Base-by-base conservation (phyloP, 2,329 filamentous ascomycete genomes). In the Colletotrichum graminicola region DNA sequence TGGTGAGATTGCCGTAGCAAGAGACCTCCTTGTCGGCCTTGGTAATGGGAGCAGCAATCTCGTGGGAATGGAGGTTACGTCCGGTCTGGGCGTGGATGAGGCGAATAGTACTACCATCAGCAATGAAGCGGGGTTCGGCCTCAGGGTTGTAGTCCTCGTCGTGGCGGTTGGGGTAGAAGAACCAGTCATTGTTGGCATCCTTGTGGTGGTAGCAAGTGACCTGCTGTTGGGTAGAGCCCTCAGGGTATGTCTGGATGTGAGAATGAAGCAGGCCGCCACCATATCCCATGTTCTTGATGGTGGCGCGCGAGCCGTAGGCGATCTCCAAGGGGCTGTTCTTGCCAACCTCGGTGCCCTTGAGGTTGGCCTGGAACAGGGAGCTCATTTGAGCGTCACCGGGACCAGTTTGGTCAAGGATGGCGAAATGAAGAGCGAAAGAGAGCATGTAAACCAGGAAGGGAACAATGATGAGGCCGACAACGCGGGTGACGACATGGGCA, bases 321-420 rank as follows among this genome's bases (percentile, higher is more conserved):
- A 99, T 87, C 79, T 99, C 96, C 21, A 99, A 88, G 29, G 97
- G 96, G 78, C 95, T 98, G 81, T 97, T 93, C 81, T 94, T 94
- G 78, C 95, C 95, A 73, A 99, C 95, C 75, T 97, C 93, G 14
- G 95, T 98, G 34, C 96, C 96, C 77, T 90, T 92, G 47, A 99
- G 88, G 79, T 99, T 99, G 59, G 97, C 96, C 82, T 99, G 96
- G 89, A 99, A 99, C 62, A 99, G 90, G 34, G 96, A 99, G 84
- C 95, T 98, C 96, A 99, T 99, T 83, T 99, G 96, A n/a, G 96
- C 96, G 84, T 99, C 96, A 66, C 96, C 96, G 10, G 97, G 96
- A 26, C 96, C 96, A 77, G 92, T 95, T 83, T 94, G 95, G 82
- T 97, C 94, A 70, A 99, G 89, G 74, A 99, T 94, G 73, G 94